Base-by-base conservation (phyloP, 2,329 filamentous ascomycete genomes). In the Sclerotinia trifoliorum region DNA sequence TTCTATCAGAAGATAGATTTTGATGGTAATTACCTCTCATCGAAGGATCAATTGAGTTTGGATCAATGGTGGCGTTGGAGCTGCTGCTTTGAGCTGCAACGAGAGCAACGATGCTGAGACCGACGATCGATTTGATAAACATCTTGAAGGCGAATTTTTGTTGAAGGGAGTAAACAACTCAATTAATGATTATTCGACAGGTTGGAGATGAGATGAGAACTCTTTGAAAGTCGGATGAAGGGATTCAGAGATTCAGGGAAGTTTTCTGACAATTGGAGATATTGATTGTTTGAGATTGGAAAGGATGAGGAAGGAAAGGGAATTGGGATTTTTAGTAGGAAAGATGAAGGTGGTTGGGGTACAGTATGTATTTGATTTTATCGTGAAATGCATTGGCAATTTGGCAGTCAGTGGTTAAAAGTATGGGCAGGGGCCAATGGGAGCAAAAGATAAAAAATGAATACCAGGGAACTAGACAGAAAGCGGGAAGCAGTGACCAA, bases 51-150 rank as follows among this genome's bases (percentile, higher is more conserved):
- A 77, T 69, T n/a, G 67, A 52, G 58, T 1, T 70, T 48, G 73
- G 71, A 55, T 75, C 71, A 68, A 77, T 73, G 65, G 76, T 74
- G 19, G 70, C 69, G 67, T 76, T 75, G 69, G 67, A 42, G 26
- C 63, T 46, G 39, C 39, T 42, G 39, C 39, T 42, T 52, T 60
- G 54, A 56, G 70, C 70, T 49, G 70, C 71, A 48, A 70, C 73
- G 68, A 71, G 67, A 69, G 74, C 73, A 58, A 76, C 61, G 11
- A 77, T 65, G 60, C 74, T 72, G 39, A 77, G 72, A 42, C 71
- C 73, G 69, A 74, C 69, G 24, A 70, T 64, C 15, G 75, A 73
- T 35, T 73, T 75, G 69, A 69, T 70, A 61, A 76, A 71, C 77
- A 78, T 78, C 67, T 73, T 75, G 55, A 51, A 48, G 32, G 35